Evolutionary conservation across 805 yeast genomes (phyloP).

Genomic region (Kuraishia piskuri): DNA sequence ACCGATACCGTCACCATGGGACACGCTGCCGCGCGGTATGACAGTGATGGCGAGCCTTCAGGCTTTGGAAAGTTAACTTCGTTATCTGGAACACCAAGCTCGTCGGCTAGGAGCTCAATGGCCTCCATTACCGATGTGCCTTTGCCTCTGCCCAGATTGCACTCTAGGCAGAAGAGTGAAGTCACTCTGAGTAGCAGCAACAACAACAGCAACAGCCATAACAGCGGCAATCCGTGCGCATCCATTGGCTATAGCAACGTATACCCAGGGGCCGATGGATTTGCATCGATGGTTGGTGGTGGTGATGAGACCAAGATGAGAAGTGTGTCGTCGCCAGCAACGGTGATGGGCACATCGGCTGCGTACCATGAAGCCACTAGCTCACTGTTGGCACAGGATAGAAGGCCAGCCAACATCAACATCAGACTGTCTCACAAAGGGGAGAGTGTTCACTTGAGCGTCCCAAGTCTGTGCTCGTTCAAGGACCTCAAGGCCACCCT

Average conservation of each 20-base stretch:
- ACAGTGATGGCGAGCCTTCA: not conserved
- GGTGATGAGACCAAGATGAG: slow-evolving; percentile 18
- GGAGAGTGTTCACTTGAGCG: slow-evolving; percentile 57
- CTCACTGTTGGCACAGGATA: not conserved
- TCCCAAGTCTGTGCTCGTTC: slow-evolving; percentile 27
- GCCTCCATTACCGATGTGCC: slow-evolving; percentile 5
- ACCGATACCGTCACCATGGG: slow-evolving; percentile 12
- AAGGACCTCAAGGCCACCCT: slow-evolving; percentile 28
- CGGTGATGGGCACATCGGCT: slow-evolving; percentile 6
- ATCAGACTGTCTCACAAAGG: slow-evolving; percentile 26
- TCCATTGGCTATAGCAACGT: not conserved
- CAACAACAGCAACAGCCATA: slow-evolving; percentile 1
- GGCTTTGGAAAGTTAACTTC: not conserved
- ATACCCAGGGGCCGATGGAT: not conserved
- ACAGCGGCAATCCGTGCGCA: not conserved
- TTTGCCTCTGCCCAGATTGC: slow-evolving; percentile 1
- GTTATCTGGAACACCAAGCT: slow-evolving; percentile 6
- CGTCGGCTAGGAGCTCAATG: slow-evolving; percentile 8
- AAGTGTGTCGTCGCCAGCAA: slow-evolving; percentile 25
- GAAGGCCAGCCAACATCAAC: slow-evolving; percentile 9
- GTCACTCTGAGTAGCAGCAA: slow-evolving; percentile 1
- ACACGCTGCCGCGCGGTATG: slow-evolving; percentile 2
- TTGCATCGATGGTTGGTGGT: not conserved
- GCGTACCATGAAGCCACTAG: not conserved
- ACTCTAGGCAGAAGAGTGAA: slow-evolving; percentile 7